These are phyloP conservation scores for Ustulina deusta DNA, from an alignment of 2,329 filamentous ascomycete genomes.

Conservation along the genomic window DNA sequence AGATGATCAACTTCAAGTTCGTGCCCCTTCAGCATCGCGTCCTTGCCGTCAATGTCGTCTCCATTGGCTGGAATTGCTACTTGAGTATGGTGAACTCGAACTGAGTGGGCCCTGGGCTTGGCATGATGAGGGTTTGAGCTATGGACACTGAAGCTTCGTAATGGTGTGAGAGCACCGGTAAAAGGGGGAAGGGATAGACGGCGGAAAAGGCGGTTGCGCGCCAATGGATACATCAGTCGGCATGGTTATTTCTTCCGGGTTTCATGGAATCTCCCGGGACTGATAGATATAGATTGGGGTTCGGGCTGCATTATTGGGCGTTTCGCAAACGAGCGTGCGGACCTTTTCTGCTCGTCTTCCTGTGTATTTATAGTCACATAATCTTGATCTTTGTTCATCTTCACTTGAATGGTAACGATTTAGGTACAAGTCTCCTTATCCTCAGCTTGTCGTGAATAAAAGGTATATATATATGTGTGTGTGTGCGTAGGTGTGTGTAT, in stretches of 20 bases:
- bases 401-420: background rate
- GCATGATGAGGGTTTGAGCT: background rate
- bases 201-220: constrained; percentile 2
- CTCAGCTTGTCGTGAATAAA: background rate
- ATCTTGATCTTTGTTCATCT: constrained; percentile 16
- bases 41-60: constrained; percentile 86
- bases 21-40: constrained; percentile 86
- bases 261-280: constrained; percentile 16
- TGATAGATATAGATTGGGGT: constrained; percentile 25
- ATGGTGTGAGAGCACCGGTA: background rate
- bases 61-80: constrained; percentile 74
- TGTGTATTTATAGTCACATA: constrained; percentile 19
- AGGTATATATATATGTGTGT: constrained; percentile 9
- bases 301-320: constrained; percentile 35
- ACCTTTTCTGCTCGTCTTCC: constrained; percentile 22
- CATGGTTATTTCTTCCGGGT: constrained; percentile 12
- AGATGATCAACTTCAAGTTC: constrained; percentile 88
- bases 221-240: constrained; percentile 6
- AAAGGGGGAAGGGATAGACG: constrained; percentile 6
- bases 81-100: constrained; percentile 68
- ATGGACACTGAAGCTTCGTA: constrained; percentile 4
- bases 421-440: background rate
- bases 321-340: constrained; percentile 33
- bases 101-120: background rate
- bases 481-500: background rate